Base-by-base conservation (phyloP, 2,329 filamentous ascomycete genomes). In the Colletotrichum nymphaeae region DNA sequence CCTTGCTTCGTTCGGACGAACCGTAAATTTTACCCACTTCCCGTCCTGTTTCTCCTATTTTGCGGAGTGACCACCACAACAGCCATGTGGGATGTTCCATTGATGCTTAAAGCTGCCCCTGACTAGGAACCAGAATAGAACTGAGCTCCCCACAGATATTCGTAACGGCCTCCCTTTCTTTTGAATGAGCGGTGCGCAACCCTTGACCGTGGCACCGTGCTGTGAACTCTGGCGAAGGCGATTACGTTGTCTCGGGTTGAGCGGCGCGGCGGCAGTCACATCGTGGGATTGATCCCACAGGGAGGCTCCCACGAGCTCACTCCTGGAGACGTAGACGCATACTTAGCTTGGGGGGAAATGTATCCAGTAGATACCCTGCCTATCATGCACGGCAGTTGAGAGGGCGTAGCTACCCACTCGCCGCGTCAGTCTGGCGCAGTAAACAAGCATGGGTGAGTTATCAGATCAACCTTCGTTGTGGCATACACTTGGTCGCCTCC, bases 1-100 rank as follows among this genome's bases (percentile, higher is more conserved):
- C 65, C 57, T 46, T 28, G 65, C 30, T 37, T 19, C 7, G 22
- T 62, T 68, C 56, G 65, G 56, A 68, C 22, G 65, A 68, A 68
- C 57, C 46, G 65, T 68, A 62, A 9, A 46, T 49, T 42, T 28
- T 49, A 52, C 53, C 64, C 64, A 67, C 64, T 67, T 67, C 64
- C 64, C 64, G 64, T 67, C 37, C 35, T 24, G 63, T 65, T 67
- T 58, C 35, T 28, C 64, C 64, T 67, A 22, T 28, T 28, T 58
- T 46, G 64, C 64, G 55, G 64, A 58, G 64, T 37, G 26, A 14
- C 52, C 63, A 42, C 37, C 37, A 42, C 37, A 42, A 42, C 5
- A 42, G 37, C 37, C 37, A 52, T n/a, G 49, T 53, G 49, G 49
- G 12, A 53, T 53, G 49, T 22, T n/a, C 49, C 49, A 22, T 53